Evolutionary conservation across 1,139 yeast genomes (phyloP).

Genomic region (Hemisphaericaspora subhashii): DNA sequence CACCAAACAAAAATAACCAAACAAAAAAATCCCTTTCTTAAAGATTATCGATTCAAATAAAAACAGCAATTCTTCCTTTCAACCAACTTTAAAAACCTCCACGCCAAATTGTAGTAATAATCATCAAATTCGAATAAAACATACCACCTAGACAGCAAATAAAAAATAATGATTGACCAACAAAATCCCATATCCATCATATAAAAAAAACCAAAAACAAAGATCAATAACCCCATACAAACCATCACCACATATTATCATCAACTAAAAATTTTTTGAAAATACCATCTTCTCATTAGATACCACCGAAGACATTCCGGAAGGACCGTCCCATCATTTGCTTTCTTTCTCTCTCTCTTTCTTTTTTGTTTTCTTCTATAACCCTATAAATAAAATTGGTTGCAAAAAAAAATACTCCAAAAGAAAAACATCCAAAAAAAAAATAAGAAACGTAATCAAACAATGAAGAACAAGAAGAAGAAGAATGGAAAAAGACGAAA

Average conservation of each 20-base stretch:
- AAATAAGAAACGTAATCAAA: background rate
- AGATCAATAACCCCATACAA: background rate
- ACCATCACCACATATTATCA: background rate
- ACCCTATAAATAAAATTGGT: background rate
- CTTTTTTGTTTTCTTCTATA: background rate
- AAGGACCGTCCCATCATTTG: background rate
- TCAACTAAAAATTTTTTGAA: background rate
- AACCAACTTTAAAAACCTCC: too few species aligned
- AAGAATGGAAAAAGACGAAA: background rate
- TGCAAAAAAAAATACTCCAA: background rate
- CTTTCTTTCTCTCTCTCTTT: background rate
- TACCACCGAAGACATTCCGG: background rate
- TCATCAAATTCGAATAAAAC: too few species aligned
- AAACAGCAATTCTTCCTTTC: too few species aligned
- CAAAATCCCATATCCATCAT: too few species aligned
- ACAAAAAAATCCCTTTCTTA: too few species aligned
- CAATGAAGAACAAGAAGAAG: background rate
- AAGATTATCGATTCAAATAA: too few species aligned
- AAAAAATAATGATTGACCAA: background rate
- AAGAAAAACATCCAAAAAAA: conserved; percentile 1
- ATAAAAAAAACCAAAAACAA: background rate
- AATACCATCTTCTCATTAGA: too few species aligned
- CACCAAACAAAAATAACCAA: too few species aligned
- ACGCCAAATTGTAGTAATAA: too few species aligned
- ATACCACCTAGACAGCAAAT: too few species aligned